Percentiles rank a stretch among this genome's conserved stretches.
These are phyloP conservation scores for Apophysomyces ossiformis DNA, from an alignment of 371 early-diverging fungal genomes.

Conservation along the genomic window DNA sequence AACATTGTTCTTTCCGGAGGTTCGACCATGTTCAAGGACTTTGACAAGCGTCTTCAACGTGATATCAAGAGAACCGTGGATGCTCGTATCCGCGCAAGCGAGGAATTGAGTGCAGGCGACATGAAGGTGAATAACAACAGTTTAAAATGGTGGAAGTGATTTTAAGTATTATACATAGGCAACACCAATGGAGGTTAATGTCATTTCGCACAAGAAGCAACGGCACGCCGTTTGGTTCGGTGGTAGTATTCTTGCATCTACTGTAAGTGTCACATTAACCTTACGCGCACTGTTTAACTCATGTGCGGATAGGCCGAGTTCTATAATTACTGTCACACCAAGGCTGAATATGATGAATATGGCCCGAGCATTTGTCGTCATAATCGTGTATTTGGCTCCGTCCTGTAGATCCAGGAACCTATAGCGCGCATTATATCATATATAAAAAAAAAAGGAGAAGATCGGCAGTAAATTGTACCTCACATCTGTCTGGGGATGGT, in stretches of 20 bases:
- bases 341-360: slow-evolving; percentile 98
- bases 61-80: slow-evolving; percentile 93
- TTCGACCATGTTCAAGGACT: slow-evolving; percentile 98
- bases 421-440: not conserved
- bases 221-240: slow-evolving; percentile 99
- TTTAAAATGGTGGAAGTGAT: not conserved
- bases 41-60: slow-evolving; percentile 92
- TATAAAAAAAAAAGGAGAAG: no score
- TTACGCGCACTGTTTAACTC: not conserved
- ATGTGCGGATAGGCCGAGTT: slow-evolving; percentile 74
- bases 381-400: slow-evolving; percentile 87
- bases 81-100: slow-evolving; percentile 76
- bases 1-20: slow-evolving; percentile 98
- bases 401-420: slow-evolving; percentile 33
- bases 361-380: slow-evolving; percentile 96
- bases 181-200: slow-evolving; percentile 93
- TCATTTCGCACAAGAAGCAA: slow-evolving; percentile 97
- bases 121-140: slow-evolving; percentile 44
- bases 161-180: slow-evolving; percentile 50
- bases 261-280: slow-evolving; percentile 59
- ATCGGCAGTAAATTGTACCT: no score
- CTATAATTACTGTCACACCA: slow-evolving; percentile 92
- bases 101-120: slow-evolving; percentile 72
- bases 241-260: slow-evolving; percentile 91
- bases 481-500: no score